These are phyloP conservation scores for Sungouiozyma intestinalis DNA, from an alignment of 805 yeast species.

Conservation along the genomic window DNA sequence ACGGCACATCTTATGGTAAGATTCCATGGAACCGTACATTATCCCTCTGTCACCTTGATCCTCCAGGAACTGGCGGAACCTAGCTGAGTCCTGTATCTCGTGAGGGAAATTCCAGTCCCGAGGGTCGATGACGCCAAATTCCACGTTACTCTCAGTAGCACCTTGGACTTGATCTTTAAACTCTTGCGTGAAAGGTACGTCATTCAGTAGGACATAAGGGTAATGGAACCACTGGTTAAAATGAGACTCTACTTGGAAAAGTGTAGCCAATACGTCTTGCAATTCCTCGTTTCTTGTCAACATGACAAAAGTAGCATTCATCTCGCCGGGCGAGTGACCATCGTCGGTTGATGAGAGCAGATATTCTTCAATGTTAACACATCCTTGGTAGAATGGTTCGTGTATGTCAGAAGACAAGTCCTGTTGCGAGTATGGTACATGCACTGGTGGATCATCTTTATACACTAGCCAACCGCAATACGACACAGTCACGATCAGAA, in stretches of 20 bases:
- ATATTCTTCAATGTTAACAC: slow-evolving; percentile 38
- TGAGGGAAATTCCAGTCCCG: slow-evolving; percentile 62
- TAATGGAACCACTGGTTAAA: slow-evolving; percentile 91
- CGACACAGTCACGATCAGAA: neutral
- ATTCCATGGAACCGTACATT: slow-evolving; percentile 70
- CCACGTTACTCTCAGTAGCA: slow-evolving; percentile 49
- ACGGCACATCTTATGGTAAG: slow-evolving; percentile 92
- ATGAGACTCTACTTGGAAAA: slow-evolving; percentile 69
- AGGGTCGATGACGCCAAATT: slow-evolving; percentile 57
- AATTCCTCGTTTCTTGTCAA: slow-evolving; percentile 74
- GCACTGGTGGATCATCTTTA: neutral
- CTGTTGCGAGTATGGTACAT: slow-evolving; percentile 8
- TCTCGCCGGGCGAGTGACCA: slow-evolving; percentile 18
- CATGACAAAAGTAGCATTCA: slow-evolving; percentile 77
- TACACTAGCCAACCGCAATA: neutral
- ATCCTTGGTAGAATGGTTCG: slow-evolving; percentile 45
- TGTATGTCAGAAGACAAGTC: slow-evolving; percentile 23
- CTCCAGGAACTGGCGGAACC: slow-evolving; percentile 1
- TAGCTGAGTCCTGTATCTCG: neutral
- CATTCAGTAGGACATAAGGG: slow-evolving; percentile 85
- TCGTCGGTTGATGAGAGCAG: slow-evolving; percentile 1
- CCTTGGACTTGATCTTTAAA: slow-evolving; percentile 45
- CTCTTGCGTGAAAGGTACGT: slow-evolving; percentile 60
- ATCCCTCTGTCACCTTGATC: slow-evolving; percentile 71
- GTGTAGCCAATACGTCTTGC: slow-evolving; percentile 60